These are phyloP conservation scores for Mucor plumbeus DNA, from an alignment of 371 early-diverging fungal genomes.

Conservation along the genomic window DNA sequence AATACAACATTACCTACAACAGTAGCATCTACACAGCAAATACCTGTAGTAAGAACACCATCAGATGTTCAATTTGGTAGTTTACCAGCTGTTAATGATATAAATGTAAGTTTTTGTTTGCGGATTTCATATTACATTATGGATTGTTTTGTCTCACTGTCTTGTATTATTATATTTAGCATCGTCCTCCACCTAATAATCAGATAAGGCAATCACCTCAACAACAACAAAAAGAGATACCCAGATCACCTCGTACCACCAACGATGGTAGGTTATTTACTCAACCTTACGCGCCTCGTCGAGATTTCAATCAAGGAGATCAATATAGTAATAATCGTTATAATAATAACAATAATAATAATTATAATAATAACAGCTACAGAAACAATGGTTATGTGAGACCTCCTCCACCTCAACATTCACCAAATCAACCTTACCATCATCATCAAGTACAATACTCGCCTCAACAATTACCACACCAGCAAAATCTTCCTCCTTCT, in stretches of 20 bases:
- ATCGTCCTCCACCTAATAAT: constrained; percentile 17
- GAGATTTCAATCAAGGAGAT: constrained; percentile 28
- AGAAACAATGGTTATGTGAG: constrained; percentile 8
- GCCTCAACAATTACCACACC: constrained; percentile 28
- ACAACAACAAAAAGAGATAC: constrained; percentile 29
- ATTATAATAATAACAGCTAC: neutral
- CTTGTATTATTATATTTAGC: neutral
- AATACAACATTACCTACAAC: constrained; percentile 14
- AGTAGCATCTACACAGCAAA: constrained; percentile 17
- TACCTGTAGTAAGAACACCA: constrained; percentile 27
- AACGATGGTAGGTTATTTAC: constrained; percentile 37
- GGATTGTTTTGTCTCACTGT: neutral
- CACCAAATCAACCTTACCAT: constrained; percentile 22
- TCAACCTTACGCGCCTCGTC: constrained; percentile 38
- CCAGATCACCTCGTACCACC: constrained; percentile 33
- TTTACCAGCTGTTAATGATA: constrained; percentile 42
- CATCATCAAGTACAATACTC: constrained; percentile 26
- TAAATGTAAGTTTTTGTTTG: constrained; percentile 11
- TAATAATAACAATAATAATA: constrained; percentile 23
- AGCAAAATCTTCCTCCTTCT: constrained; percentile 31
- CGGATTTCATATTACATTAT: neutral
- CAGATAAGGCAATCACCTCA: constrained; percentile 12
- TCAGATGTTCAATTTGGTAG: constrained; percentile 49
- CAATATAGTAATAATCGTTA: constrained; percentile 15
- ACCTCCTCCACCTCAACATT: constrained; percentile 16